Evolutionary conservation across 805 yeast genomes (phyloP), one percentile per base, ranked within the genome.

Genomic region (Starmerella floris): DNA sequence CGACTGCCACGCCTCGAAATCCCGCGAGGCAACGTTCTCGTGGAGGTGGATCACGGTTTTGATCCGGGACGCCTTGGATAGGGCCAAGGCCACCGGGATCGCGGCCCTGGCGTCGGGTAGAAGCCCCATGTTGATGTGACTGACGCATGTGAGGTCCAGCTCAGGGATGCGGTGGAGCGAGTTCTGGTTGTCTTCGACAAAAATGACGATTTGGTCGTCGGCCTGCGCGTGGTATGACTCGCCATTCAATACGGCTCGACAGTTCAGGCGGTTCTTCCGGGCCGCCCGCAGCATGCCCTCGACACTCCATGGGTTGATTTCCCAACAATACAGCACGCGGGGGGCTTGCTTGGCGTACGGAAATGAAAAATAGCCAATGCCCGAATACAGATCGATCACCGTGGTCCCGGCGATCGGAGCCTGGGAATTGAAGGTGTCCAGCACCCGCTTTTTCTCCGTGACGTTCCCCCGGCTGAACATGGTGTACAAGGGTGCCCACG

Each of bases 391-490:
- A 55, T 83, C 95, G 3, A 80, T 65, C 0, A 79, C 73, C 20
- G 64, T 67, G 0, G 65, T 62, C 11, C 59, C 65, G 9, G 51
- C 40, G 1, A 76, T 45, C 0, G 50, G 45, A 0, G 39, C 9
- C 33, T 56, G 56, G 13, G 19, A 5, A 10, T 35, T 34, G n/a
- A 50, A 54, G 3, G 31, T 31, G 0, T 58, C 57, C 32, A 82
- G 55, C 0, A 83, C 67, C 19, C 95, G 60, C 13, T 74, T 69
- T 57, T 83, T 83, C 55, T 83, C 95, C 49, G 79, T 79, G 52
- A 84, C 73, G 56, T 83, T 83, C 1, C 95, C 95, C 17, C 95
- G 61, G 38, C 87, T 77, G 56, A 84, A 84, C 95, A 83, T 83
- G 2, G 94, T 82, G 54, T 74, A 78, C 42, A 69, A 57, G 2